phyloP scores from a whole-genome alignment of 352 stramenopile species.

The Globisporangium paddicum region DNA sequence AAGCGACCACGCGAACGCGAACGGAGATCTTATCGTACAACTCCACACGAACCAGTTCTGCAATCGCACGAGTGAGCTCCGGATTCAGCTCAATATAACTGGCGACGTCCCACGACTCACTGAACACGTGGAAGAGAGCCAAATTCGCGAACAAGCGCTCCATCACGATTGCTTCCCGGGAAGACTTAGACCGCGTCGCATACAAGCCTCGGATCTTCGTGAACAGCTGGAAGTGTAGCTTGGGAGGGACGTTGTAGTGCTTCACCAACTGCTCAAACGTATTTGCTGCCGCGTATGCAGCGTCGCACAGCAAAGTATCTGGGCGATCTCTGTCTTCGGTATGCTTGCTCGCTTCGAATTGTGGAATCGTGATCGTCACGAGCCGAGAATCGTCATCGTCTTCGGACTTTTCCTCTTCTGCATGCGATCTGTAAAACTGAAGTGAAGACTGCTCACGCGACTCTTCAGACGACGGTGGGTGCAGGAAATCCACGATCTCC shows the following conservation, averaged over 20 bases:
- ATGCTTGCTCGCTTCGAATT: not conserved
- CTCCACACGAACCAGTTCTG: slow-evolving; percentile 77
- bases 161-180: slow-evolving; percentile 52
- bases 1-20: slow-evolving; percentile 47
- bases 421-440: slow-evolving; percentile 52
- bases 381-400: slow-evolving; percentile 19
- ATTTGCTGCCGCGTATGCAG: slow-evolving; percentile 30
- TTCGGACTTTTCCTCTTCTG: slow-evolving; percentile 20
- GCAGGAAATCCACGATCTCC: slow-evolving; percentile 65
- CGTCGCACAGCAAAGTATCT: slow-evolving; percentile 4
- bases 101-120: slow-evolving; percentile 68
- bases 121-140: slow-evolving; percentile 73
- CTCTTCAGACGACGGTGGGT: slow-evolving; percentile 3
- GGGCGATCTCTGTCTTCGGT: slow-evolving; percentile 22
- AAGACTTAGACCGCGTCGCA: slow-evolving; percentile 21
- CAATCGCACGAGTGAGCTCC: slow-evolving; percentile 63
- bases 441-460: slow-evolving; percentile 27
- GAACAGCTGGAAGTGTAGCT: slow-evolving; percentile 70
- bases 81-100: slow-evolving; percentile 77
- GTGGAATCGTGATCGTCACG: slow-evolving; percentile 37
- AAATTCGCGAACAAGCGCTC: slow-evolving; percentile 65
- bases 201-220: slow-evolving; percentile 55
- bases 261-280: slow-evolving; percentile 55
- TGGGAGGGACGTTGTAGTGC: slow-evolving; percentile 42
- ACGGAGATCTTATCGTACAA: slow-evolving; percentile 50